A percentile compares a stretch with the other conserved stretches of the same genome.
phyloP scores from a whole-genome alignment of 768 basidiomycete species.

The Pleurotus citrinopileatus region DNA sequence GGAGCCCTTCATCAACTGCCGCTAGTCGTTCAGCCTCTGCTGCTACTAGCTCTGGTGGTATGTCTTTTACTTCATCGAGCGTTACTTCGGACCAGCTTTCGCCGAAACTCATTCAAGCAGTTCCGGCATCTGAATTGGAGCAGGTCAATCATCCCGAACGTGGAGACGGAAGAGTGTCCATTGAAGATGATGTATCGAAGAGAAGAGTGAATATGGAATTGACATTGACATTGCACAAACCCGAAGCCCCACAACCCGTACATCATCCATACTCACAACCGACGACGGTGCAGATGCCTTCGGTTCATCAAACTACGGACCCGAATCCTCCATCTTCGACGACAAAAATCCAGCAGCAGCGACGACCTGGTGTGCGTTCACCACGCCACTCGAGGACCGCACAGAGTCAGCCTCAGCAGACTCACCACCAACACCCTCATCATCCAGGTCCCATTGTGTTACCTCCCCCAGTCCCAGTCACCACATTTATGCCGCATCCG shows the following conservation, averaged over 20 bases:
- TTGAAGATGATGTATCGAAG: not conserved
- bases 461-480: constrained; percentile 51
- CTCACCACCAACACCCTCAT: constrained; percentile 33
- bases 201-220: not conserved
- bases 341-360: not conserved
- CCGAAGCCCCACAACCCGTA: not conserved
- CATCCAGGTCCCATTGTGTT: constrained; percentile 72
- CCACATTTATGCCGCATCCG: constrained; percentile 25
- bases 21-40: constrained; percentile 1
- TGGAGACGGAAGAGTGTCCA: not conserved
- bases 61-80: constrained; percentile 5
- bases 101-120: not conserved
- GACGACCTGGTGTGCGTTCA: constrained; percentile 1
- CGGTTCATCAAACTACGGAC: not conserved
- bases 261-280: not conserved
- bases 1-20: constrained; percentile 6
- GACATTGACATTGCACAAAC: not conserved
- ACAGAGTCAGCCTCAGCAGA: constrained; percentile 4
- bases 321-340: not conserved
- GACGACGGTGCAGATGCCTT: not conserved
- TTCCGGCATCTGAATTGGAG: not conserved
- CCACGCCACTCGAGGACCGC: constrained; percentile 2
- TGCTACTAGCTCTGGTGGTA: constrained; percentile 2
- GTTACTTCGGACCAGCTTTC: constrained; percentile 4
- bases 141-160: too few species aligned